A percentile compares a stretch with the other conserved stretches of the same genome.
These are phyloP conservation scores for Penicillium concentricum DNA, from an alignment of 2,329 filamentous ascomycete genomes.

Conservation along the genomic window DNA sequence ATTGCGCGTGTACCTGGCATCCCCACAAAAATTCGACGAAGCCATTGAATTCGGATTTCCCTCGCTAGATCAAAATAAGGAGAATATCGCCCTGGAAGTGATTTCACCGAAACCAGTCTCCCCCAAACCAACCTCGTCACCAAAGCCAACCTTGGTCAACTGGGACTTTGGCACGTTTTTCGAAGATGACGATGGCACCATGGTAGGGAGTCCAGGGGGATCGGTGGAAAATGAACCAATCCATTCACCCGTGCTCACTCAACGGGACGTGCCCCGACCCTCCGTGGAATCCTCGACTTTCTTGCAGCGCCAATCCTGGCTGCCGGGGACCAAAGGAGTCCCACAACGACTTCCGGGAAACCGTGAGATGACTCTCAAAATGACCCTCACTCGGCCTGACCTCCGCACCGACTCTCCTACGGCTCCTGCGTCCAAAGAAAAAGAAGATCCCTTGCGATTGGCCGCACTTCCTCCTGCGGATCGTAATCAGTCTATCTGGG, in stretches of 20 bases:
- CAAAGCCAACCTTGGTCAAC: conserved; percentile 38
- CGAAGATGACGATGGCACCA: conserved; percentile 47
- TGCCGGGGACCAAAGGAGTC: conserved; percentile 37
- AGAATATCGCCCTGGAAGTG: conserved; percentile 21
- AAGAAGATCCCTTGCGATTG: conserved; percentile 56
- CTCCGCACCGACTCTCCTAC: conserved; percentile 55
- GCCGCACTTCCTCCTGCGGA: conserved; percentile 51
- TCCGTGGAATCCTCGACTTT: conserved; percentile 17
- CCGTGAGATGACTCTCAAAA: conserved; percentile 91
- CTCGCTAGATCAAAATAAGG: conserved; percentile 37
- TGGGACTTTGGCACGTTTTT: conserved; percentile 53
- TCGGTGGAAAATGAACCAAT: conserved; percentile 24
- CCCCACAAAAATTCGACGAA: conserved; percentile 93
- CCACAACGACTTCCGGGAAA: conserved; percentile 57
- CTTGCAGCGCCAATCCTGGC: conserved; percentile 17
- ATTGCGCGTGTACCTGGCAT: conserved; percentile 79
- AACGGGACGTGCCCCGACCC: conserved; percentile 11
- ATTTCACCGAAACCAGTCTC: conserved; percentile 27
- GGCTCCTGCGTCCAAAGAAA: conserved; percentile 54
- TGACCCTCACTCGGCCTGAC: conserved; percentile 91
- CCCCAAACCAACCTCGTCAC: conserved; percentile 24
- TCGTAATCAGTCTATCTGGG: conserved; percentile 44
- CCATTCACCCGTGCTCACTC: conserved; percentile 17
- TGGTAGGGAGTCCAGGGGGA: conserved; percentile 35
- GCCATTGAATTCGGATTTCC: conserved; percentile 93